A percentile compares a stretch with the other conserved stretches of the same genome.
Conservation (phyloP, 1,284 basidiomycete species). For the Cutaneotrichosporon cavernicola region DNA sequence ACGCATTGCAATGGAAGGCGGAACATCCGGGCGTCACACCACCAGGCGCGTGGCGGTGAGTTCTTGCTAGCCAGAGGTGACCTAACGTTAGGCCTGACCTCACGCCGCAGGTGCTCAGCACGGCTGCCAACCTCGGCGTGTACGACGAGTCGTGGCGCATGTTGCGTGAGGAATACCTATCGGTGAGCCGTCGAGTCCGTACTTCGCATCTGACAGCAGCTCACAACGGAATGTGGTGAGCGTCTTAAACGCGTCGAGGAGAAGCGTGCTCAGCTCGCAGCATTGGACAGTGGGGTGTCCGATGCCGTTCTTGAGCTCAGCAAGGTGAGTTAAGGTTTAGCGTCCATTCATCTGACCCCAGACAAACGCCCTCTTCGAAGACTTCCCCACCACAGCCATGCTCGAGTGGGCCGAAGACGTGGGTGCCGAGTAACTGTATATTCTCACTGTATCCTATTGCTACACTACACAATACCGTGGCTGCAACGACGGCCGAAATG, state of each 20-base stretch:
- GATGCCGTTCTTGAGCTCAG: slow-evolving; percentile 48
- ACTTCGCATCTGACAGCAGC: slow-evolving; percentile 23
- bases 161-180: slow-evolving; percentile 45
- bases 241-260: slow-evolving; percentile 38
- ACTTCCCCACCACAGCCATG: slow-evolving; percentile 48
- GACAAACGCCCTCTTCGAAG: slow-evolving; percentile 45
- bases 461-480: not conserved
- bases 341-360: slow-evolving; percentile 16
- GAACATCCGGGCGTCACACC: slow-evolving; percentile 21
- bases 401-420: slow-evolving; percentile 43
- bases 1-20: slow-evolving; percentile 32
- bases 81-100: slow-evolving; percentile 39
- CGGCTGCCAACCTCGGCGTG: slow-evolving; percentile 40
- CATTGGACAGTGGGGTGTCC: slow-evolving; percentile 41
- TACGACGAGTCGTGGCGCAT: slow-evolving; percentile 47
- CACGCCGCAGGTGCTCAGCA: slow-evolving; percentile 40
- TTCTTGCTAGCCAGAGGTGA: not conserved
- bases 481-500: slow-evolving; percentile 12
- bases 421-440: slow-evolving; percentile 1
- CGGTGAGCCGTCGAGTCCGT: slow-evolving; percentile 26
- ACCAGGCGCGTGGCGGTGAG: slow-evolving; percentile 49
- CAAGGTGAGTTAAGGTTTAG: slow-evolving; percentile 32
- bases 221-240: slow-evolving; percentile 35
- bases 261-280: slow-evolving; percentile 41
- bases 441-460: not conserved